These are phyloP conservation scores for Wickerhamiella sorbophila DNA, from an alignment of 805 yeast species.

Conservation along the genomic window DNA sequence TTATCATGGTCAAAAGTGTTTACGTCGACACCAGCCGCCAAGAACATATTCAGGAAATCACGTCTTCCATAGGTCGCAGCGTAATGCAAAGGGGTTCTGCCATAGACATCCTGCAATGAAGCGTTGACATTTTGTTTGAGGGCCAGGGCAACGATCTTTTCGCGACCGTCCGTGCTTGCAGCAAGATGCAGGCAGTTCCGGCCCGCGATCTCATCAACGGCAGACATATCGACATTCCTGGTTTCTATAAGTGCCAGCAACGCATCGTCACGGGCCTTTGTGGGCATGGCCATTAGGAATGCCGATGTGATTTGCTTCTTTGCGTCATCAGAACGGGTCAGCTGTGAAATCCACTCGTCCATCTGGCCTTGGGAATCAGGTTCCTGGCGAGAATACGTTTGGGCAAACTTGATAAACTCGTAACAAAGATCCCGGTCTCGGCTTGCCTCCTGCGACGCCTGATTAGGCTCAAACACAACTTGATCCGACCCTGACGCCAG, in stretches of 20 bases:
- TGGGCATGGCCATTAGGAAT: conserved; percentile 52
- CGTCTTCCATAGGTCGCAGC: conserved; percentile 47
- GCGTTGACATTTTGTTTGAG: conserved; percentile 21
- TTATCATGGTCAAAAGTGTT: conserved; percentile 30
- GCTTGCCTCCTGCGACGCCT: conserved; percentile 26
- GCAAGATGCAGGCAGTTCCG: conserved; percentile 65
- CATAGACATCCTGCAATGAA: conserved; percentile 29
- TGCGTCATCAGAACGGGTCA: conserved; percentile 29
- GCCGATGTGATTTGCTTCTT: conserved; percentile 46
- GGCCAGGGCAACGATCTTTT: conserved; percentile 22
- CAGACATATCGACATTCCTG: conserved; percentile 44
- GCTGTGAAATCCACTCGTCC: conserved; percentile 32
- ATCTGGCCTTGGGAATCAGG: conserved; percentile 25
- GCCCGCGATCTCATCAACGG: conserved; percentile 57
- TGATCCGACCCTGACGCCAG: conserved; percentile 37
- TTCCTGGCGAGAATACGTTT: conserved; percentile 20
- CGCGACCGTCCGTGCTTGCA: conserved; percentile 23
- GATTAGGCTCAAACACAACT: conserved; percentile 18
- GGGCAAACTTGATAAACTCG: conserved; percentile 38
- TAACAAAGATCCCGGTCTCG: conserved; percentile 38
- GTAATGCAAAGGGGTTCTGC: conserved; percentile 76
- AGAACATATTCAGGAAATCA: conserved; percentile 30
- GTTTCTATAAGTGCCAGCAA: conserved; percentile 34
- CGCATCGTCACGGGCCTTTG: conserved; percentile 50
- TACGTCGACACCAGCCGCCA: conserved; percentile 27